Conservation (phyloP, 805 yeast genomes). For the Brettanomyces bruxellensis region DNA sequence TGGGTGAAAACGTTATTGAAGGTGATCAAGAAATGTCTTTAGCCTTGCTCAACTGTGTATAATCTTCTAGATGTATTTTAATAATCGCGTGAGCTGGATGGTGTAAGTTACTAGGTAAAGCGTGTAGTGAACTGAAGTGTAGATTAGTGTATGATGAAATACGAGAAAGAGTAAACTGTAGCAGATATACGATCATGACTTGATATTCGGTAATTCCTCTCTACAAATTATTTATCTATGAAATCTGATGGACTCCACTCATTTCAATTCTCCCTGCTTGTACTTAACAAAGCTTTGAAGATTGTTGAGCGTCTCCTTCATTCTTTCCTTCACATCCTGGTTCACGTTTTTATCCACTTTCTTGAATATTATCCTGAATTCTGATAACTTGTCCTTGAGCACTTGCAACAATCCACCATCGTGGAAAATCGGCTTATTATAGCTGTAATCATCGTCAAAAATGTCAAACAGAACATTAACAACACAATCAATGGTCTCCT, state of each 20-base stretch:
- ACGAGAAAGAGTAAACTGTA: no score
- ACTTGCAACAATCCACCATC: slow-evolving; percentile 34
- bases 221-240: no score
- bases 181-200: no score
- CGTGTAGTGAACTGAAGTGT: no score
- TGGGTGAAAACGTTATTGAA: no score
- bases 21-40: slow-evolving; percentile 1
- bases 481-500: slow-evolving; percentile 38
- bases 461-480: slow-evolving; percentile 66
- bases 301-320: slow-evolving; percentile 59
- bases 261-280: slow-evolving; percentile 40
- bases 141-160: no score
- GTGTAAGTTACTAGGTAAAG: not conserved
- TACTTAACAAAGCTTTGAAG: slow-evolving; percentile 71
- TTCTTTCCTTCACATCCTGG: slow-evolving; percentile 47
- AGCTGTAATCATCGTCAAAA: slow-evolving; percentile 67
- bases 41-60: slow-evolving; percentile 3
- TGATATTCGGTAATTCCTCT: no score
- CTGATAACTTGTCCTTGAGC: slow-evolving; percentile 35
- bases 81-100: not conserved
- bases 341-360: slow-evolving; percentile 58
- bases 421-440: slow-evolving; percentile 64
- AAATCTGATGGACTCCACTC: no score
- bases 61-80: not conserved
- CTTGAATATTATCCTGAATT: slow-evolving; percentile 46